Evolutionary conservation across 2,329 filamentous ascomycete genomes (phyloP), one percentile per base, ranked within the genome.

Genomic region (Fusarium ramigenum): DNA sequence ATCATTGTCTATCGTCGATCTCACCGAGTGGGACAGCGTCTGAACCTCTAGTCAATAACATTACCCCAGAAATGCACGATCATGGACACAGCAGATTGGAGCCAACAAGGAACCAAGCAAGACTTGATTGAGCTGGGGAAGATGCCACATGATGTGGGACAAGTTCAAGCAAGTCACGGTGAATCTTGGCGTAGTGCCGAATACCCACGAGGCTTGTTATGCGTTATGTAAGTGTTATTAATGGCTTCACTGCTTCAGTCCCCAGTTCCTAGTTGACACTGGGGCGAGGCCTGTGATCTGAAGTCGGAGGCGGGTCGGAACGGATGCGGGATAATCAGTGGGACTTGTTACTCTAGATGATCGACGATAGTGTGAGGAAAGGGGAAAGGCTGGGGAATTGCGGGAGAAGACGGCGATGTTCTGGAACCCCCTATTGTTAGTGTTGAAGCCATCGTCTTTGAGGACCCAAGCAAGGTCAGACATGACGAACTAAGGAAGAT

Each of bases 161-260:
- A 67, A 43, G 28, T 47, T 49, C 43, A 23, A 49, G 39, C 40
- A 32, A 49, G 56, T 37, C 43, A 44, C 44, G 30, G 15, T 44
- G 53, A 39, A 49, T 23, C 67, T 74, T 73, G 71, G 71, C 63
- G 39, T 47, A 54, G 54, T 74, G 59, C 71, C 67, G 71, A 25
- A 58, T 37, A 57, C 37, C 67, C 63, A 72, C 23, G 58, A 49
- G 34, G 42, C 43, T 46, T 60, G 23, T 16, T 68, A 30, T 59
- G 58, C 40, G 56, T 60, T 54, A 64, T 68, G 57, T 72, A 73
- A 58, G 34, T 64, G 42, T 65, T 58, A 52, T 39, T 54, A 47
- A 50, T 64, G 47, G 36, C 39, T 54, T 60, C 53, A 25, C 25
- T 43, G 39, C 28, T 49, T 36, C 23, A 49, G 42, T 14, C 12